Evolutionary conservation across 1,284 basidiomycete species (phyloP).

Genomic region (Fomitiporia mediterranea): DNA sequence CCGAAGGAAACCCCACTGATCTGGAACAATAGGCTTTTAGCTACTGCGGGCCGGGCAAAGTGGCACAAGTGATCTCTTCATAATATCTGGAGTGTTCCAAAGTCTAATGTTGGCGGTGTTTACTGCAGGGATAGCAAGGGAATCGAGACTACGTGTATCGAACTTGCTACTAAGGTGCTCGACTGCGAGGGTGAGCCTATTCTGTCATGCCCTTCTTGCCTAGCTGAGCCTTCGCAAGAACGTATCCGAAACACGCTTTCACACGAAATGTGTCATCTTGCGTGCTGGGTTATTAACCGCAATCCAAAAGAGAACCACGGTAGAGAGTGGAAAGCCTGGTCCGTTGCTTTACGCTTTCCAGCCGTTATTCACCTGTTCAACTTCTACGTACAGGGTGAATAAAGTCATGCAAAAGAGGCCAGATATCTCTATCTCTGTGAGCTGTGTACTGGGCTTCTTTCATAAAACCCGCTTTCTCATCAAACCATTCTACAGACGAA

Average conservation of each 20-base stretch:
- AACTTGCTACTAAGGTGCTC: slow-evolving; percentile 74
- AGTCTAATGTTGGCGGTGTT: neutral
- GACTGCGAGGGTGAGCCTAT: slow-evolving; percentile 56
- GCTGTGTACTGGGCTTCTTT: slow-evolving; percentile 24
- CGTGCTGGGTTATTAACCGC: slow-evolving; percentile 72
- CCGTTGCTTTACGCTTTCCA: slow-evolving; percentile 21
- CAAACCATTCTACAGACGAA: slow-evolving; percentile 43
- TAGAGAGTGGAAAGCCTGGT: slow-evolving; percentile 67
- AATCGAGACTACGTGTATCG: slow-evolving; percentile 53
- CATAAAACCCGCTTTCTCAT: slow-evolving; percentile 5
- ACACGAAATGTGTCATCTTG: slow-evolving; percentile 87
- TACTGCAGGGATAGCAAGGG: slow-evolving; percentile 45
- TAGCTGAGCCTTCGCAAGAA: slow-evolving; percentile 36
- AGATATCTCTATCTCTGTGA: slow-evolving; percentile 70
- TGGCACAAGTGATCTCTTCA: slow-evolving; percentile 52
- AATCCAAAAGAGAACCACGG: slow-evolving; percentile 68
- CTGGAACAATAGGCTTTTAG: slow-evolving; percentile 71
- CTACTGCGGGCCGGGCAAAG: slow-evolving; percentile 74
- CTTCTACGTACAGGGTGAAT: slow-evolving; percentile 44
- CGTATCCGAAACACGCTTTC: slow-evolving; percentile 74
- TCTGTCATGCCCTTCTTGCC: neutral
- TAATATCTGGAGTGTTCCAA: neutral
- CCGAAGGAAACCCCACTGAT: slow-evolving; percentile 57
- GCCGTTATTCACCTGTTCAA: neutral
- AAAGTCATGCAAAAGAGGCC: slow-evolving; percentile 57